A percentile compares a stretch with the other conserved stretches of the same genome.
phyloP scores from a whole-genome alignment of 345 rosid genomes.

The Durio zibethinus region DNA sequence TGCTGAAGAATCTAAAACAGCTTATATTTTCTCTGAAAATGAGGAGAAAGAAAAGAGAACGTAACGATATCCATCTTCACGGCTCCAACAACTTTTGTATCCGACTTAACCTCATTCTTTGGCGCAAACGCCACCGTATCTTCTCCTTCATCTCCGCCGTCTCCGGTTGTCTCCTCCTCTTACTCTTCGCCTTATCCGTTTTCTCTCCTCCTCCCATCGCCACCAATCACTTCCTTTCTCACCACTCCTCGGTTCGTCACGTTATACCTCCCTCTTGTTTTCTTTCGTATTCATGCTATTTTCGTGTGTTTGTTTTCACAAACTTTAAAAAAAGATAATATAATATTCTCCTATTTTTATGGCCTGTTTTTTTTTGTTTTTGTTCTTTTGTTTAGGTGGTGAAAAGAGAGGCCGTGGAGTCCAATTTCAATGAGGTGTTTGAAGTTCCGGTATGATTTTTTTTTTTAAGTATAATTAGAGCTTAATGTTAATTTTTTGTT shows the following conservation, averaged over 20 bases:
- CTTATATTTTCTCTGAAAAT: constrained; percentile 16
- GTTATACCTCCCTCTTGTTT: background rate
- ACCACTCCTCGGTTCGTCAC: constrained; percentile 18
- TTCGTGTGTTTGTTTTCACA: constrained; percentile 6
- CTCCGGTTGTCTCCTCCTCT: constrained; percentile 57
- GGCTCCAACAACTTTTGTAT: constrained; percentile 23
- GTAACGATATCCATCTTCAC: constrained; percentile 6
- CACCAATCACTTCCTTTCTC: constrained; percentile 28
- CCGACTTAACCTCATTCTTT: constrained; percentile 36
- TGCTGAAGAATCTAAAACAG: constrained; percentile 14
- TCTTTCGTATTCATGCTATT: background rate
- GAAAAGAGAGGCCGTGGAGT: constrained; percentile 26
- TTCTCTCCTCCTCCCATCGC: constrained; percentile 50
- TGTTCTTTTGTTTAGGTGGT: constrained; percentile 26
- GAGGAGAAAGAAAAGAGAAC: constrained; percentile 46
- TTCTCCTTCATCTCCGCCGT: constrained; percentile 56
- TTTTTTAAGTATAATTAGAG: background rate
- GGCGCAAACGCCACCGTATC: constrained; percentile 54
- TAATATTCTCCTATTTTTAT: background rate
- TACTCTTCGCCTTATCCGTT: constrained; percentile 46
- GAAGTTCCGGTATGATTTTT: constrained; percentile 52
- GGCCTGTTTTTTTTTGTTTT: constrained; percentile 8
- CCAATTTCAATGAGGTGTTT: constrained; percentile 28
- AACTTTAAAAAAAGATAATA: background rate
- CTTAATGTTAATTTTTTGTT: background rate